Base-by-base conservation (phyloP, 2,329 filamentous ascomycete species). In the Boeremia lycopersici region DNA sequence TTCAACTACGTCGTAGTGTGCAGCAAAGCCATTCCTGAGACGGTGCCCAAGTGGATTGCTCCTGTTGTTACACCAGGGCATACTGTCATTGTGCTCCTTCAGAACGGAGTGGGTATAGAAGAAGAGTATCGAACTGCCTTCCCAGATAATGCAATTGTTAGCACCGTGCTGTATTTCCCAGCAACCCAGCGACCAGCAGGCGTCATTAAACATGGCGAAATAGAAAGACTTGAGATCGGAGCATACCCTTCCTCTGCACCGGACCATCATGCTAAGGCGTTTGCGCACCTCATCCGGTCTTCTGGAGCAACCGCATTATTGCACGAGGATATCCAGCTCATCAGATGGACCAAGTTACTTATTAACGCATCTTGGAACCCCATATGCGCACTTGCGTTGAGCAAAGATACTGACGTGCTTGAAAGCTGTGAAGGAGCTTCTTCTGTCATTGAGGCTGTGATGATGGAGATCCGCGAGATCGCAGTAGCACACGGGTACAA, bases 351-450 rank as follows among this genome's bases (percentile, higher is more conserved):
- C 47, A 88, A 88, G 68, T 77, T 87, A 0, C 73, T 87, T 0
- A 76, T 84, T 69, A 88, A 88, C 63, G 84, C 81, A 1, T 78
- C 82, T 0, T 87, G 83, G 81, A 88, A 88, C 60, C 81, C 84
- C 0, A 76, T 86, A 31, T 85, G 82, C 36, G 84, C 84, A 0
- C 72, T 87, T 1, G 81, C 83, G 0, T 76, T 81, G 0, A 77
- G 78, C 36, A 79, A 82, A 52, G 84, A 84, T 17, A 78, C 81
- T 0, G 67, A 78, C 0, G 82, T 84, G 65, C 70, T 86, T 10
- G 59, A 60, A 0, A 76, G 68, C 0, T 82, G 77, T 0, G 69
- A 73, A 0, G 66, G 64, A 13, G 72, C 78, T 2, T 62, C 70
- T 17, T 65, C 67, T 12, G 65, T 79, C 2, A 67, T 81, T 6